Conservation (phyloP, 2,329 filamentous ascomycete genomes). For the Monosporascus sp. region DNA sequence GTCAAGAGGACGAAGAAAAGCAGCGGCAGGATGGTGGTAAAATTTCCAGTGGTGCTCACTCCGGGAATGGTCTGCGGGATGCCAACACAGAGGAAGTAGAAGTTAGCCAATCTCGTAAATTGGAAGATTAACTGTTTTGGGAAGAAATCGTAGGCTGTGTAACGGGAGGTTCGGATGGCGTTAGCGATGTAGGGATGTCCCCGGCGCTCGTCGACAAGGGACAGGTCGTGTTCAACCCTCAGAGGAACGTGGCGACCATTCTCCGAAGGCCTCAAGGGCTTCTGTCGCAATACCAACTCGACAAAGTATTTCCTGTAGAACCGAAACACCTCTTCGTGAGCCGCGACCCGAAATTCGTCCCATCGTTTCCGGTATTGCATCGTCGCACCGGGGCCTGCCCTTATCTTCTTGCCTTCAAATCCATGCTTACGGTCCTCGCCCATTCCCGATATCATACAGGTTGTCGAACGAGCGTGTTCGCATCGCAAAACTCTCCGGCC, state of each 20-base stretch:
- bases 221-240: slow-evolving; percentile 30
- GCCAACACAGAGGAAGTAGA: slow-evolving; percentile 79
- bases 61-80: slow-evolving; percentile 78
- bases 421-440: slow-evolving; percentile 10
- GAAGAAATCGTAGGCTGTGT: slow-evolving; percentile 78
- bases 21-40: slow-evolving; percentile 68
- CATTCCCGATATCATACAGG: slow-evolving; percentile 19
- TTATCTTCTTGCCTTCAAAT: slow-evolving; percentile 11
- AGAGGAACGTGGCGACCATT: slow-evolving; percentile 56
- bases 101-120: slow-evolving; percentile 81
- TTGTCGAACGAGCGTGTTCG: slow-evolving; percentile 9
- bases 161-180: slow-evolving; percentile 75
- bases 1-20: slow-evolving; percentile 74
- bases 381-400: slow-evolving; percentile 4
- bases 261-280: slow-evolving; percentile 64
- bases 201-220: slow-evolving; percentile 45
- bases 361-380: slow-evolving; percentile 12
- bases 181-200: slow-evolving; percentile 48
- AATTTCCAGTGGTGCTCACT: slow-evolving; percentile 69
- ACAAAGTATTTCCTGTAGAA: slow-evolving; percentile 36
- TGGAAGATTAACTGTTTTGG: slow-evolving; percentile 82
- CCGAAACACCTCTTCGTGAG: slow-evolving; percentile 11
- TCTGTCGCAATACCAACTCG: slow-evolving; percentile 54
- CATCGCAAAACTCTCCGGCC: slow-evolving; percentile 9
- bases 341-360: slow-evolving; percentile 8